Evolutionary conservation across 2,329 filamentous ascomycete species (phyloP), one percentile per base, ranked within the genome.

Genomic region (Dactylellina drechsleri): DNA sequence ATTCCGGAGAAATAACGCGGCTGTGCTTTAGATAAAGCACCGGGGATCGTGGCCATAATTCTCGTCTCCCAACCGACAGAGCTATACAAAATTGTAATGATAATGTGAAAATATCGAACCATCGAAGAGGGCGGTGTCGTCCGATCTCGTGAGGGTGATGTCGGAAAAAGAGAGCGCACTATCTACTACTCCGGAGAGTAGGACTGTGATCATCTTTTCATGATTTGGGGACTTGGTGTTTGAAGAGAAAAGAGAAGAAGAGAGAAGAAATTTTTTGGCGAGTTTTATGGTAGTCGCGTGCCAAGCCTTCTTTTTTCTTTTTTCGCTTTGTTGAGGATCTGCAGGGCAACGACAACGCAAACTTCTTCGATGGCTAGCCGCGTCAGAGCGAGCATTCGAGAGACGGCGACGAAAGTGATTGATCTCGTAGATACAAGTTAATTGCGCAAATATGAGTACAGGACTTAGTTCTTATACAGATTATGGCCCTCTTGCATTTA

Each of bases 41-140:
- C 10, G 58, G 57, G 58, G 61, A 16, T 26, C 8, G 31, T 18
- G 47, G 26, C 43, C 53, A 60, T 75, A 58, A 20, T 66, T 75
- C 71, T 75, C 71, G 71, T 75, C 64, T 61, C 71, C 71, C 68
- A 68, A 75, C 71, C 71, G 71, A 75, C 71, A 75, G 71, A 68
- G 71, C 64, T 65, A 66, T 74, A 75, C 64, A 74, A 45, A 57
- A 53, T 36, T 68, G 71, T 75, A 75, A 75, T 75, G 71, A 75
- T 75, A 68, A 20, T 57, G 36, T 53, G 45, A 56, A 68, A 75
- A 75, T 68, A 75, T 68, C 71, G 71, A 53, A 75, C 64, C 71
- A 67, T 58, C 58, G 64, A 60, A 61, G 28, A 36, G 57, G 52
- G 31, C 18, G 43, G 64, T 54, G 36, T 61, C 52, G 58, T 75